Evolutionary conservation across 495 filamentous ascomycete species (phyloP).

Genomic region (Neurospora tetrasperma): DNA sequence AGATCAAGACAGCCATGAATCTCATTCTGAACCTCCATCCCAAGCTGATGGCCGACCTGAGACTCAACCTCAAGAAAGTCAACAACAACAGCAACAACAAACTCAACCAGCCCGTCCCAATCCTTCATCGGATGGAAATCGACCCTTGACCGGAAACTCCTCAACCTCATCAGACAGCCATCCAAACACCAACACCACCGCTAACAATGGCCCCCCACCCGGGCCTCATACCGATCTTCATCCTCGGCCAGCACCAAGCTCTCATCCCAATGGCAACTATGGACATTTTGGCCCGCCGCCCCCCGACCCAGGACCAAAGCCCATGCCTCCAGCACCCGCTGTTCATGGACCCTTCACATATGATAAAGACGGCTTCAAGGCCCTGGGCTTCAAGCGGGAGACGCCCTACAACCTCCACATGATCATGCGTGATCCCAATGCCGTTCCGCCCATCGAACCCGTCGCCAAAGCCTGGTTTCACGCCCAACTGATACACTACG

Average conservation of each 20-base stretch:
- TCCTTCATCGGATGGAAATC: not conserved
- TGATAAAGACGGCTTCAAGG: not conserved
- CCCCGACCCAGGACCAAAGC: not conserved
- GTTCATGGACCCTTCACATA: not conserved
- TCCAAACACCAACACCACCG: not conserved
- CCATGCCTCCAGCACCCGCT: not conserved
- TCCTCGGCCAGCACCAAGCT: not conserved
- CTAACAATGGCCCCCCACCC: not conserved
- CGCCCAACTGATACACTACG: not conserved
- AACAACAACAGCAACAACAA: not conserved
- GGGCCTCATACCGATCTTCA: not conserved
- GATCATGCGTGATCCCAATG: not conserved
- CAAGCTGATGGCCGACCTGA: not conserved
- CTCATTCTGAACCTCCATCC: not conserved
- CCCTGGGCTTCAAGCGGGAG: not conserved
- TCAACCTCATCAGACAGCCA: not conserved
- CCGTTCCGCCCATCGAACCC: not conserved
- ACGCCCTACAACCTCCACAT: not conserved
- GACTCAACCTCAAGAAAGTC: not conserved
- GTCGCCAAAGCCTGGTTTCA: not conserved
- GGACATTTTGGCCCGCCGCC: not conserved
- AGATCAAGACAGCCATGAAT: not conserved
- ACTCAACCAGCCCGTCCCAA: not conserved
- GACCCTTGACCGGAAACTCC: not conserved
- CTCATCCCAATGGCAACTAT: not conserved